A percentile compares a stretch with the other conserved stretches of the same genome.
Evolutionary conservation across 768 basidiomycete genomes (phyloP).

Genomic region (Phaffia tasmanica): DNA sequence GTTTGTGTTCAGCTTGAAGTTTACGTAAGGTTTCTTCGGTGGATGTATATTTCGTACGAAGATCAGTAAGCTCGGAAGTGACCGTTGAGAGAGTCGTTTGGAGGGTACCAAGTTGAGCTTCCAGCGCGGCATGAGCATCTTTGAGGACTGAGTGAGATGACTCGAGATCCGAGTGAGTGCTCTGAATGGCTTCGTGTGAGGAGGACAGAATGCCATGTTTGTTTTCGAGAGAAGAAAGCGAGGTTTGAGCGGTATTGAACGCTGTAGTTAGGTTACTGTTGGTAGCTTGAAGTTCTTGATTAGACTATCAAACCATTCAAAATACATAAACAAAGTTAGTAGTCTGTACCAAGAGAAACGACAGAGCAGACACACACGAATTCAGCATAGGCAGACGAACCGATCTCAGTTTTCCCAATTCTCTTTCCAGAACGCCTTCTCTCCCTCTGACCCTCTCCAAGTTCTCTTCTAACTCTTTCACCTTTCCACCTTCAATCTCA

Average conservation of each 20-base stretch:
- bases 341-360: neutral
- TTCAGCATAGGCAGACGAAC: slow-evolving; percentile 5
- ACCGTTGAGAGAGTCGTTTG: slow-evolving; percentile 19
- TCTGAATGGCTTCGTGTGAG: slow-evolving; percentile 34
- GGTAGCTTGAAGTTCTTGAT: slow-evolving; percentile 4
- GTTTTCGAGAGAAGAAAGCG: slow-evolving; percentile 48
- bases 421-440: slow-evolving; percentile 16
- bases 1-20: slow-evolving; percentile 55
- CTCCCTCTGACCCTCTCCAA: slow-evolving; percentile 16
- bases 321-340: neutral
- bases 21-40: slow-evolving; percentile 48
- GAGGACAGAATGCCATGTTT: slow-evolving; percentile 48
- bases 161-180: slow-evolving; percentile 44
- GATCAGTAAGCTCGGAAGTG: slow-evolving; percentile 44
- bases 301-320: neutral
- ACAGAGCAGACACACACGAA: neutral
- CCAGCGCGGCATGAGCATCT: slow-evolving; percentile 40
- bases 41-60: slow-evolving; percentile 44
- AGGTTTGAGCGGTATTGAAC: slow-evolving; percentile 28
- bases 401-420: slow-evolving; percentile 17
- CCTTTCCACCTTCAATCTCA: slow-evolving; percentile 21
- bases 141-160: slow-evolving; percentile 46
- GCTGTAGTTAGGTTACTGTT: slow-evolving; percentile 5
- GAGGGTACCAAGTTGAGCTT: slow-evolving; percentile 43
- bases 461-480: slow-evolving; percentile 22